A percentile compares a stretch with the other conserved stretches of the same genome.
Conservation (phyloP, 208 protist genomes). For the Trypanosoma congolense region DNA sequence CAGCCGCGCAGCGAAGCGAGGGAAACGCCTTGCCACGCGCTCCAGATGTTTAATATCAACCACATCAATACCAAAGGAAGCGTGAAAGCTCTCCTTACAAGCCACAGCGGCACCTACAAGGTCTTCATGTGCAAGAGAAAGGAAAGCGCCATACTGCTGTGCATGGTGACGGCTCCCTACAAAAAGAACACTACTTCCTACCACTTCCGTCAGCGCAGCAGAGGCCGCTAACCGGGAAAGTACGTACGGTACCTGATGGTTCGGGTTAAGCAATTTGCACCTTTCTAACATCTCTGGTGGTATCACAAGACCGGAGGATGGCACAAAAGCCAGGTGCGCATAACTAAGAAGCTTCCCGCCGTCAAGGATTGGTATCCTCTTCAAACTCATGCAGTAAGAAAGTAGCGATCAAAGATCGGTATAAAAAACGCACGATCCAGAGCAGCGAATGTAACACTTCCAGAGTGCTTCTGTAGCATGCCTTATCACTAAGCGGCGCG, state of each 20-base stretch:
- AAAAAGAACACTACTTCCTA: slow-evolving; percentile 19
- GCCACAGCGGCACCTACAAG: slow-evolving; percentile 33
- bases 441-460: too few relatives aligned
- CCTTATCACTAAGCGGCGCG: too few relatives aligned
- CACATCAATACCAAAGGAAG: slow-evolving; percentile 39
- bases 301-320: not conserved
- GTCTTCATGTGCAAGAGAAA: slow-evolving; percentile 59
- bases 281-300: slow-evolving; percentile 8
- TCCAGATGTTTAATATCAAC: slow-evolving; percentile 30
- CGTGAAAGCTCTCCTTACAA: slow-evolving; percentile 17
- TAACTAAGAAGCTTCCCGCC: not conserved
- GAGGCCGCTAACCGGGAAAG: slow-evolving; percentile 63
- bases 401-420: too few relatives aligned
- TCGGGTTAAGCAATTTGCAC: slow-evolving; percentile 18
- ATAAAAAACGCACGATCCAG: too few relatives aligned
- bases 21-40: slow-evolving; percentile 23
- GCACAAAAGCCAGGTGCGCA: slow-evolving; percentile 8
- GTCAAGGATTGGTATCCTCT: not conserved
- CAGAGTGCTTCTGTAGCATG: too few relatives aligned
- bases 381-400: not conserved
- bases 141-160: slow-evolving; percentile 17
- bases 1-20: slow-evolving; percentile 14
- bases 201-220: slow-evolving; percentile 21
- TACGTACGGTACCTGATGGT: slow-evolving; percentile 44
- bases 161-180: slow-evolving; percentile 26